Base-by-base conservation (phyloP, 441 rosid species). In the Jatropha multifida region DNA sequence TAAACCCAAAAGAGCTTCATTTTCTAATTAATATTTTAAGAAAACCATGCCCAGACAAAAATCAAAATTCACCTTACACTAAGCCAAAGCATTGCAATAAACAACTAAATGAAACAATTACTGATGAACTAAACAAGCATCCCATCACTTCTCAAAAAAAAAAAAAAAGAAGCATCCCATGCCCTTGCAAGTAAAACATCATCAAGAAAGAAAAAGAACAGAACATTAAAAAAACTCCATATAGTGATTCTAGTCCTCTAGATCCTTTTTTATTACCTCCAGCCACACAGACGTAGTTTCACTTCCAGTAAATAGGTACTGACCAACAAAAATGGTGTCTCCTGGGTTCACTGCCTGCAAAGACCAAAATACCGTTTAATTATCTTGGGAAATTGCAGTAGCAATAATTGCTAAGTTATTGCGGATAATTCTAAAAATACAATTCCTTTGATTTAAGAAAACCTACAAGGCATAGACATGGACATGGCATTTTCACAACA, bases 221-320 rank as follows among this genome's bases (percentile, higher is more conserved):
- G 18, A 41, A 17, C 41, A 27, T n/a, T 4, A n/a, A 63, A 48
- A 48, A 48, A 69, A 8, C 4, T 71, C 64, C 37, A 66, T 26
- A 60, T 44, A 18, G 23, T 4, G 37, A 51, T 15, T 23, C 14
- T 27, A 38, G 3, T 52, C 62, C 27, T 23, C 20, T 46, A 14
- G 61, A 40, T 40, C 52, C 37, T 56, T 55, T 69, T 69, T 63
- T 51, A 77, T 76, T 83, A 94, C 98, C 99, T 96, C 99, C 67
- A 93, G 88, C 98, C 98, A 96, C 4, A 93, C 99, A 58, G 99
- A 94, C 76, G 98, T 94, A 69, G 98, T 93, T 86, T 96, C 99
- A 86, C 97, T 94, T 70, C 99, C 98, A 48, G 98, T 93, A 82
- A 96, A 96, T 51, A 94, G 86, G 88, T 96, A 93, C 55, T 96